Conservation (phyloP, 352 stramenopile genomes). For the Phytopythium oedochilum region DNA sequence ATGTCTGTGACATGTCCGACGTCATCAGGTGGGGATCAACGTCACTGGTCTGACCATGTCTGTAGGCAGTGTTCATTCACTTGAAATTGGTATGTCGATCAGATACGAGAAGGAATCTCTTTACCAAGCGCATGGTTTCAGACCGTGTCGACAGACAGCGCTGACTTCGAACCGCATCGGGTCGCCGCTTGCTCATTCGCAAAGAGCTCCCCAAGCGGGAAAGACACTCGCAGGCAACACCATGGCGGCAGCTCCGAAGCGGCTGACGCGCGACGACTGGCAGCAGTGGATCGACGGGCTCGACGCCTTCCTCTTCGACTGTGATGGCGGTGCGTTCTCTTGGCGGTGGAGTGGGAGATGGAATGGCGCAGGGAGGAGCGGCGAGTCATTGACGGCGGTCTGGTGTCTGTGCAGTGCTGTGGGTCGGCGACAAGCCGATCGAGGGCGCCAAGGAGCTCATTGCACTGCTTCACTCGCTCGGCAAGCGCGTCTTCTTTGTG, state of each 20-base stretch:
- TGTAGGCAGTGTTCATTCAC: neutral
- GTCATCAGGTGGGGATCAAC: neutral
- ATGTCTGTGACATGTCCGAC: neutral
- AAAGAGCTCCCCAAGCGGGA: conserved; percentile 5
- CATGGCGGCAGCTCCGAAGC: conserved; percentile 21
- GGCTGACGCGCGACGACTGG: conserved; percentile 32
- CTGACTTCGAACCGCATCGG: neutral
- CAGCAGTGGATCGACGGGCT: conserved; percentile 55
- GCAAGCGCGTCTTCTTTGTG: conserved; percentile 85
- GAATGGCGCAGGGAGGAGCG: no score
- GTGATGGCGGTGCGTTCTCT: conserved; percentile 54
- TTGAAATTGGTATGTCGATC: neutral
- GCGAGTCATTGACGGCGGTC: neutral
- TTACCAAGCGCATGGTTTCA: neutral
- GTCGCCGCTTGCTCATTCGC: neutral
- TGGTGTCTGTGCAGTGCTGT: conserved; percentile 37
- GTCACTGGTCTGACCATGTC: neutral
- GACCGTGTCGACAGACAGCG: neutral
- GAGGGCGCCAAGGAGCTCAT: conserved; percentile 60
- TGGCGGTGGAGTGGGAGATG: neutral
- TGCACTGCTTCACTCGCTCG: conserved; percentile 55
- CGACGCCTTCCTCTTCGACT: conserved; percentile 81
- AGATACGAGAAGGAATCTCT: conserved; percentile 1
- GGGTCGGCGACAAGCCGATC: conserved; percentile 61
- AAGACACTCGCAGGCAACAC: neutral